Base-by-base conservation (phyloP, 768 basidiomycete species). In the Termitomyces bulborhizus region DNA sequence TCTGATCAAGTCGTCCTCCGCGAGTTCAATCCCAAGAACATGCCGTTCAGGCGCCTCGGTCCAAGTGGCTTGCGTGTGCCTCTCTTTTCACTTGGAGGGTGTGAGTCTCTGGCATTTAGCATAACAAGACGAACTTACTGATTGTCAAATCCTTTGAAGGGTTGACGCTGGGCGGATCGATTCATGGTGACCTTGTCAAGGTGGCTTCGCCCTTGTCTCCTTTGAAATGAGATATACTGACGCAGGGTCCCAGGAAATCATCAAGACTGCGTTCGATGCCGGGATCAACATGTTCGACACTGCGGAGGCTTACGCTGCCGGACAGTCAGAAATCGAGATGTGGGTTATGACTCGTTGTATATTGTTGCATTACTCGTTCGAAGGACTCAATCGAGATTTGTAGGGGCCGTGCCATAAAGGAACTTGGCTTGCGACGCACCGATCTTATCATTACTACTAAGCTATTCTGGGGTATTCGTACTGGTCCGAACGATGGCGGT, bases 391-490 rank as follows among this genome's bases (percentile, higher is more conserved):
- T 8, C 11, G 11, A n/a, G 4, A 21, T 32, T 21, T 52, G 26
- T 49, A 79, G 76, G 67, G 91, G 90, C 7, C 81, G 85, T 39
- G 88, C 83, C 7, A 80, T 91, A 66, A 84, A 83, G 67, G 89
- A 90, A 65, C 78, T 90, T 18, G 79, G 80, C 7, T 73, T 84
- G 60, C 77, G 80, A 36, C 78, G 88, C 36, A 72, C 76, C 16
- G 88, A 92, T 65, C 69, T 90, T 16, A 76, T 93, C 52, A 75
- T 93, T 63, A 81, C 84, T 16, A 93, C 90, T 54, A 92, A 92
- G 68, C 56, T 92, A 40, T 92, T 83, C 77, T 92, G 86, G 78
- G 90, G 90, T 6, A 69, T 79, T 6, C 70, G 81, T 52, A 64
- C 65, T 26, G 85, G 83, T 46, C 84, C 79, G 0, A 86, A 86